phyloP scores from a whole-genome alignment of 2,329 filamentous ascomycete species.

The Cercospora sojina region DNA sequence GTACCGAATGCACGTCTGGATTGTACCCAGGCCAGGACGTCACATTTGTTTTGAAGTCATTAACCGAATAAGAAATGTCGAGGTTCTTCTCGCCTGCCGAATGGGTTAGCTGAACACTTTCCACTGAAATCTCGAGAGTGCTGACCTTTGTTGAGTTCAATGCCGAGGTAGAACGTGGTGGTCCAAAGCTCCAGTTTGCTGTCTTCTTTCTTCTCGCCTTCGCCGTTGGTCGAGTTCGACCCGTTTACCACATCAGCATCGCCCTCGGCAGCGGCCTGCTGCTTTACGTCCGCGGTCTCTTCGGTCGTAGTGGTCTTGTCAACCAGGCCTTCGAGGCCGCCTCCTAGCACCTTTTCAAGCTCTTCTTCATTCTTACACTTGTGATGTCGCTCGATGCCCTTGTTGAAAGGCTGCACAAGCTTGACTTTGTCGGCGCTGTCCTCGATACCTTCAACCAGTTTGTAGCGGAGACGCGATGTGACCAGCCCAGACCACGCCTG shows the following conservation, averaged over 20 bases:
- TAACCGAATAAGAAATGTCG: conserved; percentile 77
- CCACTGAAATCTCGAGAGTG: background rate
- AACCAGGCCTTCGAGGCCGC: conserved; percentile 61
- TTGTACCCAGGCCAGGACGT: conserved; percentile 73
- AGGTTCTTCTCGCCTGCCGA: conserved; percentile 64
- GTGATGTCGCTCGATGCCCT: conserved; percentile 84
- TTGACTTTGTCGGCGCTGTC: conserved; percentile 69
- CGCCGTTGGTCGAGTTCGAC: conserved; percentile 34
- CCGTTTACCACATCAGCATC: conserved; percentile 32
- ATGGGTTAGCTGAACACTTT: conserved; percentile 11
- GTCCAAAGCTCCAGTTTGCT: conserved; percentile 67
- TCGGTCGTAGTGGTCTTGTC: conserved; percentile 57
- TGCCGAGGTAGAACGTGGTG: conserved; percentile 89
- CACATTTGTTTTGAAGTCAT: conserved; percentile 83
- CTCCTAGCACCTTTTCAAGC: conserved; percentile 61
- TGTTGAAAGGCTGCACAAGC: conserved; percentile 86
- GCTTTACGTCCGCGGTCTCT: conserved; percentile 49
- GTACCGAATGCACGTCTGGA: conserved; percentile 71
- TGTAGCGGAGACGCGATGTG: conserved; percentile 79
- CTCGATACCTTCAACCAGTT: conserved; percentile 81
- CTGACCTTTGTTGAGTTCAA: conserved; percentile 61
- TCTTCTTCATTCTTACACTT: conserved; percentile 63
- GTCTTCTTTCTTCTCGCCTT: conserved; percentile 39
- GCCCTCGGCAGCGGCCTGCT: conserved; percentile 49
- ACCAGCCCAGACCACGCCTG: conserved; percentile 88